Evolutionary conservation across 768 basidiomycete genomes (phyloP), one percentile per base, ranked within the genome.

Genomic region (Suillus ampliporus): DNA sequence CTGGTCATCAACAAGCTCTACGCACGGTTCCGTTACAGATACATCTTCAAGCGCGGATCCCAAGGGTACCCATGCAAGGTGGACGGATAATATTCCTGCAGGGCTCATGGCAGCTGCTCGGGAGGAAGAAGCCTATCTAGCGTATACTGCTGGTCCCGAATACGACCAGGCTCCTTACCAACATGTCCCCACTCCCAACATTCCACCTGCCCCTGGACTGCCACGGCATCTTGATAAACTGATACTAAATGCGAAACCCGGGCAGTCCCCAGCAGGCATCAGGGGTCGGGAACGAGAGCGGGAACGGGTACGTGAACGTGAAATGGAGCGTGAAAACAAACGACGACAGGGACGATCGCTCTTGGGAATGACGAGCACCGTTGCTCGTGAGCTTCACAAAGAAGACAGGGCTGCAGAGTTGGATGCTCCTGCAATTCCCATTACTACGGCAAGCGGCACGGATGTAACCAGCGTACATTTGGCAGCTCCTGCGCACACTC

Each of bases 171-270:
- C 66, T 80, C 84, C 68, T 75, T 81, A 64, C 38, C 72, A 74
- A 59, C 69, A 70, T 31, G 79, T 82, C 37, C 87, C 89, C 13
- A 85, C 89, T 2, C 92, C 94, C 19, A 87, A 87, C 66, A 90
- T 96, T 64, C 95, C 95, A 2, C 89, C 90, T 23, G 95, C 97
- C 2, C 95, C 97, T 1, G 80, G 84, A 2, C 82, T 99, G 48
- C 97, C 97, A 0, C 80, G 95, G 1, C 94, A 98, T 70, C 80
- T 99, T 46, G 96, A 99, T 71, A 95, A 95, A 70, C 88, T 97
- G 54, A 97, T 98, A 62, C 77, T 99, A 64, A 99, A 99, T 62
- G 73, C 75, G 11, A 77, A 68, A 68, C 75, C 53, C 37, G 76
- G 66, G 41, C 74, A 67, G 61, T 72, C 69, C 70, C 82, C 67